phyloP scores from a whole-genome alignment of 2,329 filamentous ascomycete species.

The Botryotinia calthae region DNA sequence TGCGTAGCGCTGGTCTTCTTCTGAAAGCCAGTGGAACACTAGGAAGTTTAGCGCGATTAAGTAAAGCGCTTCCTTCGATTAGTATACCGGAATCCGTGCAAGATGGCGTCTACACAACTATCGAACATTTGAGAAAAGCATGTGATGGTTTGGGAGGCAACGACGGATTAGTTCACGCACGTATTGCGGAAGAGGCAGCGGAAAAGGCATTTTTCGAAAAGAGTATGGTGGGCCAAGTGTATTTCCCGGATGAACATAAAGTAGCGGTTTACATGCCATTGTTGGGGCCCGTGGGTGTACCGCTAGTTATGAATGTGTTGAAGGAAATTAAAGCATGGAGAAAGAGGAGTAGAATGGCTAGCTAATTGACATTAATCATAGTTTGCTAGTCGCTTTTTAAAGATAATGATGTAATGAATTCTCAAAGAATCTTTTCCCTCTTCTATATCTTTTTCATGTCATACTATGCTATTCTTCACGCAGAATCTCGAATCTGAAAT shows the following conservation, averaged over 20 bases:
- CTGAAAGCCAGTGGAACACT: constrained; percentile 89
- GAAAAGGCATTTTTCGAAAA: constrained; percentile 98
- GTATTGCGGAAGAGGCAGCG: constrained; percentile 81
- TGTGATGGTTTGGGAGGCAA: constrained; percentile 66
- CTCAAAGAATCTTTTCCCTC: background rate
- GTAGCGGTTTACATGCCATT: constrained; percentile 92
- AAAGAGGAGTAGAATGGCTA: constrained; percentile 30
- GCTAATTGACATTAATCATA: background rate
- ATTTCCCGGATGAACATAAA: constrained; percentile 98
- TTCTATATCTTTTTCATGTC: background rate
- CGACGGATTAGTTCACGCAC: constrained; percentile 74
- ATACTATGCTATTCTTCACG: background rate
- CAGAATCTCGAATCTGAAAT: background rate
- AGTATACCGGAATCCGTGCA: constrained; percentile 86
- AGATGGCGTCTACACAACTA: constrained; percentile 76
- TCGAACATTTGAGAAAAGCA: constrained; percentile 72
- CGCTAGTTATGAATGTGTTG: constrained; percentile 76
- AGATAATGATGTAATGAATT: constrained; percentile 18
- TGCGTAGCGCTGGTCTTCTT: constrained; percentile 80
- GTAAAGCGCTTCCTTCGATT: constrained; percentile 80
- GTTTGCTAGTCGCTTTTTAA: background rate
- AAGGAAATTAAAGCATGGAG: constrained; percentile 67
- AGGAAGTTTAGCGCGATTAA: constrained; percentile 86
- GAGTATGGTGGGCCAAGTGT: constrained; percentile 97
- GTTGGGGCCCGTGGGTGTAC: constrained; percentile 86